Evolutionary conservation across 192 early-diverging fungal genomes (phyloP), one percentile per base, ranked within the genome.

Genomic region (Powellomyces hirtus): DNA sequence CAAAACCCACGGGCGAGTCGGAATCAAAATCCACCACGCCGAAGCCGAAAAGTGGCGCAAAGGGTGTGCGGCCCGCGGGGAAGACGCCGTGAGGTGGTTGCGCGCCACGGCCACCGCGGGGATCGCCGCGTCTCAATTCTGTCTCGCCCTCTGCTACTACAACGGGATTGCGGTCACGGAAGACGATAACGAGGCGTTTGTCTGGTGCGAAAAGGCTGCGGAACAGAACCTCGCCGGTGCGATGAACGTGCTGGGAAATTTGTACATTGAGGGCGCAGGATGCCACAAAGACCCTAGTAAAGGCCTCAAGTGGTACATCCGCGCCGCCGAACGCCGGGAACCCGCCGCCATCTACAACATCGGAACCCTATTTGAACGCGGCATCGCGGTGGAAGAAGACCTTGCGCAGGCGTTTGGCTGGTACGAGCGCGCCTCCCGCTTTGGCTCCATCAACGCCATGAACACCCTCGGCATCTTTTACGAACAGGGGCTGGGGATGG

Each of bases 211-310:
- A 29, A 63, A 70, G 14, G 81, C 84, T 2, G 85, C 85, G 14
- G 27, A 72, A 20, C 78, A 76, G 45, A 79, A 77, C 20, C 74
- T 77, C 51, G 52, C 79, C 0, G 75, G 76, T 26, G 83, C 85
- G 2, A 74, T 79, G 68, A 80, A 83, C 68, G 73, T 82, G 62
- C 66, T 86, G 29, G 85, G 91, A 5, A 91, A 91, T 61, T 86
- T 89, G 45, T 88, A 89, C 75, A 87, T 91, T 60, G 91, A 93
- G 68, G 92, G 92, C 13, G 67, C 88, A 16, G 90, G 91, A 8
- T 75, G 86, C 31, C 64, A 71, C 16, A 71, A 74, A 20, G 78
- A 91, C 59, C 87, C 84, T 63, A 70, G 77, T 13, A 64, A 70
- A 20, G 89, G 88, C 22, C 77, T 91, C 40, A 62, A 78, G n/a